Evolutionary conservation across 345 rosid genomes (phyloP).

Genomic region (Citrus reticulata): DNA sequence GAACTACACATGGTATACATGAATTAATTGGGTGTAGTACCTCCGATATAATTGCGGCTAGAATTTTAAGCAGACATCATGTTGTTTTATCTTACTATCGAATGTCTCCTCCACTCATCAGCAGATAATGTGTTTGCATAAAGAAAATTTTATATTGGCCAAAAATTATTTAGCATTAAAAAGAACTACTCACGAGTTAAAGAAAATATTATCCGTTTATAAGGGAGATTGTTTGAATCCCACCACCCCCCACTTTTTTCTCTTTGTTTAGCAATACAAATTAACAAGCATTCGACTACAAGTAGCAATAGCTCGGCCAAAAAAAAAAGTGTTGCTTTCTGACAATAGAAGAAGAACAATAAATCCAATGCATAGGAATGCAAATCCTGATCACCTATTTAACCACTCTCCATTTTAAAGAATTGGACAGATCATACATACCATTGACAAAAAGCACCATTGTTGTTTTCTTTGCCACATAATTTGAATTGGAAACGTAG

Average conservation of each 20-base stretch:
- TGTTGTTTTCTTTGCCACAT: constrained; percentile 82
- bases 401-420: constrained; percentile 3
- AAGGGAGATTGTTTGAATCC: background rate
- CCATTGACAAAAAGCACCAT: constrained; percentile 96
- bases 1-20: too few species aligned
- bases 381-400: background rate
- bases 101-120: background rate
- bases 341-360: background rate
- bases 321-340: background rate
- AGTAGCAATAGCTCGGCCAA: background rate
- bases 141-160: background rate
- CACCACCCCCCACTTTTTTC: background rate
- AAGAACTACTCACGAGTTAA: background rate
- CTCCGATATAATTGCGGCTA: background rate
- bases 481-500: constrained; percentile 71
- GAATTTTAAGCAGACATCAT: background rate
- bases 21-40: too few species aligned
- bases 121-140: background rate
- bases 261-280: background rate
- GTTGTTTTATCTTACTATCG: background rate
- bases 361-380: background rate
- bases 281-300: background rate
- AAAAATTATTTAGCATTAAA: background rate
- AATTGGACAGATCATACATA: constrained; percentile 20
- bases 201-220: background rate